A percentile compares a stretch with the other conserved stretches of the same genome.
Conservation (phyloP, 1,139 yeast genomes). For the Yamadazyma atmosphaerica region DNA sequence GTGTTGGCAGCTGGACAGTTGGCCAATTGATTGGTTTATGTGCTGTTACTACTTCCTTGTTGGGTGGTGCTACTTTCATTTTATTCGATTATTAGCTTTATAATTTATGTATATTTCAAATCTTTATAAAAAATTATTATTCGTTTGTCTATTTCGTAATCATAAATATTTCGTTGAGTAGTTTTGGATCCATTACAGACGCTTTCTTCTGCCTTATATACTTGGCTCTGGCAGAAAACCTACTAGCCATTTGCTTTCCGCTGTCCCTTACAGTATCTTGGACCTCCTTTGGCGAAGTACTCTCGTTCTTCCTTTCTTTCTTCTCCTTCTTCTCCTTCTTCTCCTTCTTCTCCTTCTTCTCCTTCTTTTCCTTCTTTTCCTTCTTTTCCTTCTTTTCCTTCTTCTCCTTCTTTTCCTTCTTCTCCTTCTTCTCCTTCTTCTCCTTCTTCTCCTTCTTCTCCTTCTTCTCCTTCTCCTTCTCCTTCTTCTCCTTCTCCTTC, state of each 20-base stretch:
- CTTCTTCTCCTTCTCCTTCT: slow-evolving; percentile 23
- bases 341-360: slow-evolving; percentile 26
- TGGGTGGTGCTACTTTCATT: slow-evolving; percentile 41
- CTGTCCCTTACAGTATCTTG: slow-evolving; percentile 26
- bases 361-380: slow-evolving; percentile 25
- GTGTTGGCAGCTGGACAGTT: slow-evolving; percentile 27
- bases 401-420: slow-evolving; percentile 20
- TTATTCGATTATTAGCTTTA: slow-evolving; percentile 20
- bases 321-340: slow-evolving; percentile 23
- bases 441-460: slow-evolving; percentile 18
- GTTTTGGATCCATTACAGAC: slow-evolving; percentile 84
- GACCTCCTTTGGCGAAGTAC: slow-evolving; percentile 19
- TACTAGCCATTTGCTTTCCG: slow-evolving; percentile 47
- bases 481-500: slow-evolving; percentile 23
- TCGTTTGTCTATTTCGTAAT: slow-evolving; percentile 43
- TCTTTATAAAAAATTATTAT: slow-evolving; percentile 2
- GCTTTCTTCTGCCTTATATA: slow-evolving; percentile 90
- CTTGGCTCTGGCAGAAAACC: slow-evolving; percentile 77
- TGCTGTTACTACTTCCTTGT: slow-evolving; percentile 33
- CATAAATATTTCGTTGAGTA: slow-evolving; percentile 92
- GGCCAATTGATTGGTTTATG: slow-evolving; percentile 33
- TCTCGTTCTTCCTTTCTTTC: slow-evolving; percentile 14
- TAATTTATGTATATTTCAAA: slow-evolving; percentile 2
- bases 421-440: slow-evolving; percentile 13
- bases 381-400: slow-evolving; percentile 23